A percentile compares a stretch with the other conserved stretches of the same genome.
Evolutionary conservation across 1,139 yeast species (phyloP).

Genomic region (Yamadazyma taylorii): DNA sequence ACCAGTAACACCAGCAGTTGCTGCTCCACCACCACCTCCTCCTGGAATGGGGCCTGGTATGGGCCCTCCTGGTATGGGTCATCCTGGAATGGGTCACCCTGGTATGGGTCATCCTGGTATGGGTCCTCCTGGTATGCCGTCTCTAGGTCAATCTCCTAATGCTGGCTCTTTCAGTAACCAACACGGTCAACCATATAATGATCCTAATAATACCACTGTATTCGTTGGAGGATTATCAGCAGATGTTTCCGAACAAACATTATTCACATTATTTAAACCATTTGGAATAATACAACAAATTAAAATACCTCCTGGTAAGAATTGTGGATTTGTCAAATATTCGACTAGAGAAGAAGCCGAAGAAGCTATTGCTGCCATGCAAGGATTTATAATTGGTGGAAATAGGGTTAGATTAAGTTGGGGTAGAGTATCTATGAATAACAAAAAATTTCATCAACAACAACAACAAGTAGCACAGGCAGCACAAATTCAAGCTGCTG

Average conservation of each 20-base stretch:
- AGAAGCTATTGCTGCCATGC: slow-evolving; percentile 87
- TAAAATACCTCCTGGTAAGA: slow-evolving; percentile 88
- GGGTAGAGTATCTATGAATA: slow-evolving; percentile 62
- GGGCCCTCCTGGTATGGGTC: too few relatives aligned
- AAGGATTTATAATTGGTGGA: slow-evolving; percentile 87
- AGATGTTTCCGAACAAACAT: slow-evolving; percentile 72
- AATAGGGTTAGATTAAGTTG: slow-evolving; percentile 83
- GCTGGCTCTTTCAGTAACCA: not conserved
- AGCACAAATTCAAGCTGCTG: slow-evolving; percentile 37
- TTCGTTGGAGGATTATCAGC: slow-evolving; percentile 87
- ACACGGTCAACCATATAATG: slow-evolving; percentile 44
- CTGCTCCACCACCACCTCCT: too few relatives aligned
- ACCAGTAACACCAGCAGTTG: too few relatives aligned
- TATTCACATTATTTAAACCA: slow-evolving; percentile 72
- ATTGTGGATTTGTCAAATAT: slow-evolving; percentile 91
- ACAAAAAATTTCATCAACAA: slow-evolving; percentile 35
- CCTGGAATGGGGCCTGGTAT: too few relatives aligned
- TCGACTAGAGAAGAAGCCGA: slow-evolving; percentile 81
- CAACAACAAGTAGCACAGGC: slow-evolving; percentile 36
- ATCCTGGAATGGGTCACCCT: too few relatives aligned
- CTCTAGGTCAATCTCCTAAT: slow-evolving; percentile 22
- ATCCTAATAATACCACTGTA: slow-evolving; percentile 88
- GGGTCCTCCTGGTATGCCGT: slow-evolving; percentile 5
- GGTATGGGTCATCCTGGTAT: too few relatives aligned
- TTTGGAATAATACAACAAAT: slow-evolving; percentile 85